These are phyloP conservation scores for Pavlovales sp. DNA, from an alignment of 208 protist genomes.

Conservation along the genomic window DNA sequence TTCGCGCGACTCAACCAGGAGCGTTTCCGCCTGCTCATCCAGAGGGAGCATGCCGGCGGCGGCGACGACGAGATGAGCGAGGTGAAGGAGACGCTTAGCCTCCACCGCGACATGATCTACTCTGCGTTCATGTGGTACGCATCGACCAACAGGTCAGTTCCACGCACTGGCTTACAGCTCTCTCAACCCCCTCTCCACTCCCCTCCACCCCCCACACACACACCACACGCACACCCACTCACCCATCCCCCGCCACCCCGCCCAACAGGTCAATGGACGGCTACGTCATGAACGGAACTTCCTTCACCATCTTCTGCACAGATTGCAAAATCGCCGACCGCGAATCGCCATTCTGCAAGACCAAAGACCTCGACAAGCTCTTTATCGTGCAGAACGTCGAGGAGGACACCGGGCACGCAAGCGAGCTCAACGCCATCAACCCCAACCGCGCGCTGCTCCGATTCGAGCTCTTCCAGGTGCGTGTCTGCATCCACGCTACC, in stretches of 20 bases:
- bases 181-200: no score
- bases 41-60: not conserved
- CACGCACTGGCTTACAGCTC: no score
- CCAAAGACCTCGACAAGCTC: not conserved
- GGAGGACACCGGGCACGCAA: not conserved
- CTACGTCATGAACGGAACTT: not conserved
- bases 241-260: no score
- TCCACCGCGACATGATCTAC: not conserved
- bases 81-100: not conserved
- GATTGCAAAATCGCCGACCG: not conserved
- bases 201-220: no score
- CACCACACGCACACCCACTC: no score
- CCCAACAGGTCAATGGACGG: not conserved
- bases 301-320: not conserved
- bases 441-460: not conserved
- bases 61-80: not conserved
- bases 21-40: constrained; percentile 22
- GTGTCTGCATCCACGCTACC: no score
- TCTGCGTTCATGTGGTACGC: not conserved
- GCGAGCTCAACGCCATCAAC: not conserved
- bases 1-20: constrained; percentile 5
- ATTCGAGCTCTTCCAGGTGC: constrained; percentile 15
- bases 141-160: not conserved
- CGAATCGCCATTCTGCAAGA: not conserved
- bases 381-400: not conserved